These are phyloP conservation scores for Paecilomyces formosus DNA, from an alignment of 2,329 filamentous ascomycete species.

Conservation along the genomic window DNA sequence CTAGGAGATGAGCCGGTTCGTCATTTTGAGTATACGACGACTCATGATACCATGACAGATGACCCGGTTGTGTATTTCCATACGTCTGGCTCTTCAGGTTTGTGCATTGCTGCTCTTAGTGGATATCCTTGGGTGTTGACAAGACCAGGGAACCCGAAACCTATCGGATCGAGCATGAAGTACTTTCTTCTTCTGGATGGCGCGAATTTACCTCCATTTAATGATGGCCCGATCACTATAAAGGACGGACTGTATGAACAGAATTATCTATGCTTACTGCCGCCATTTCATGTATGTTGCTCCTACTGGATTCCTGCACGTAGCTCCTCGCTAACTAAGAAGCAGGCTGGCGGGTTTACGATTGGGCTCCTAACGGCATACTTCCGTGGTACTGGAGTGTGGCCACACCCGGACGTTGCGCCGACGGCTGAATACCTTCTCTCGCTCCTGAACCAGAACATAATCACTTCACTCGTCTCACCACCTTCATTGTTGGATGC, in stretches of 20 bases:
- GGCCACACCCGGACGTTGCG: conserved; percentile 3
- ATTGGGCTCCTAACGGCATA: background rate
- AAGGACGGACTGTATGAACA: background rate
- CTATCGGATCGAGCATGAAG: conserved; percentile 2
- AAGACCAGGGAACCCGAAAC: conserved; percentile 8
- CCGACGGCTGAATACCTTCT: conserved; percentile 5
- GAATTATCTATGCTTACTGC: background rate
- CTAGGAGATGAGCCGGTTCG: conserved; percentile 1
- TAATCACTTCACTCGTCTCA: conserved; percentile 1
- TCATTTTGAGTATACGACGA: conserved; percentile 1
- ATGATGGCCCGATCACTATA: conserved; percentile 1
- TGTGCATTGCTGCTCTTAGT: background rate
- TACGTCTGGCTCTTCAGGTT: conserved; percentile 8
- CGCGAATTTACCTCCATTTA: background rate
- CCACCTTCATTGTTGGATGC: conserved; percentile 4
- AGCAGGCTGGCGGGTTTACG: background rate
- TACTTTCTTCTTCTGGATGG: background rate
- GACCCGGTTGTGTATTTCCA: conserved; percentile 6
- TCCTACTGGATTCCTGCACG: too few relatives aligned
- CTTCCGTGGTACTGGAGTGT: background rate
- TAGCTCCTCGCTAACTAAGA: background rate
- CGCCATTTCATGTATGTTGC: background rate
- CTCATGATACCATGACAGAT: conserved; percentile 3
- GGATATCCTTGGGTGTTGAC: background rate
- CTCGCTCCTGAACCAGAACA: conserved; percentile 2